These are phyloP conservation scores for Fusarium sp. DNA, from an alignment of 2,329 filamentous ascomycete genomes.

Conservation along the genomic window DNA sequence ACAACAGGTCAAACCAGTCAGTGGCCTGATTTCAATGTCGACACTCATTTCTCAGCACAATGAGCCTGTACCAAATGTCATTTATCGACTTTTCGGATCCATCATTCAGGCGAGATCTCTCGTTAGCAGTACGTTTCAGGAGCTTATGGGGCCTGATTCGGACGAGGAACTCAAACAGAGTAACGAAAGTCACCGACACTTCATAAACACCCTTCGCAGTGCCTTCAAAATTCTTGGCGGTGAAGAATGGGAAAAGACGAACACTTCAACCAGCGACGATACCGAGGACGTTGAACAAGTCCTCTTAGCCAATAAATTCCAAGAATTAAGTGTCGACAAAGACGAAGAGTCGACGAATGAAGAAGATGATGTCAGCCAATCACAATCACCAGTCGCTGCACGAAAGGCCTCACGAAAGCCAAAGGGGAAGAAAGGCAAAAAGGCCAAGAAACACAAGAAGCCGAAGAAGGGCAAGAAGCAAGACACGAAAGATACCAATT, in stretches of 20 bases:
- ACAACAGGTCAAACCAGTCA: conserved; percentile 52
- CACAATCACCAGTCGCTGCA: background rate
- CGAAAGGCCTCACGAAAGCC: background rate
- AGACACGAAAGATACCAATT: conserved; percentile 50
- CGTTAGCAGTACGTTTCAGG: conserved; percentile 48
- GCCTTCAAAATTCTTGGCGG: conserved; percentile 54
- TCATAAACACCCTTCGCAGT: conserved; percentile 55
- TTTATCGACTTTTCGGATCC: conserved; percentile 53
- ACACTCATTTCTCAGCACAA: conserved; percentile 55
- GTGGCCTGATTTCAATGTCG: conserved; percentile 53
- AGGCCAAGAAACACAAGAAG: conserved; percentile 31
- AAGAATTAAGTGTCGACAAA: conserved; percentile 5
- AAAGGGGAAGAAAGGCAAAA: conserved; percentile 3
- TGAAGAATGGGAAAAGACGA: conserved; percentile 30
- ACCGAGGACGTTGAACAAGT: conserved; percentile 38
- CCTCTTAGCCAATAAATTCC: conserved; percentile 29
- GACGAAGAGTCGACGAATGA: conserved; percentile 17
- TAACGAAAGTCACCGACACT: conserved; percentile 56
- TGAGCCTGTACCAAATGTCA: conserved; percentile 48
- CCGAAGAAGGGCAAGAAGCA: conserved; percentile 29
- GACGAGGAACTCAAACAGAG: conserved; percentile 50
- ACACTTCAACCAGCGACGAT: background rate
- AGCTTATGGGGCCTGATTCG: conserved; percentile 46
- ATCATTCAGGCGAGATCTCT: conserved; percentile 53
- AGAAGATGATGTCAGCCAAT: conserved; percentile 1